Conservation (phyloP, 2,329 filamentous ascomycete genomes). For the Nigrospora sphaerica region DNA sequence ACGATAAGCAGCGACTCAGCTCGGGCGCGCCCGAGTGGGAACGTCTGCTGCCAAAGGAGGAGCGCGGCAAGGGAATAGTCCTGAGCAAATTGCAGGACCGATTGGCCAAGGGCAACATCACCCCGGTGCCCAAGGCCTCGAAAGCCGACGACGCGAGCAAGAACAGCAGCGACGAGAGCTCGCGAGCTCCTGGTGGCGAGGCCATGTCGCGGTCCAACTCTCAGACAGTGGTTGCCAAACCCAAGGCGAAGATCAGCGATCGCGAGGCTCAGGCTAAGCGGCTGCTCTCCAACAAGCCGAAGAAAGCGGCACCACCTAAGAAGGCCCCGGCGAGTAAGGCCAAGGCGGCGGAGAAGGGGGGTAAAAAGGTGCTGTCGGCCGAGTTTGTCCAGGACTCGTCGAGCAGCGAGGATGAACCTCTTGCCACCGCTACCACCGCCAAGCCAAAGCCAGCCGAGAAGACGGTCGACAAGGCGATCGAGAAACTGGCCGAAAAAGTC, state of each 20-base stretch:
- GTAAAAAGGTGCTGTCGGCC: conserved; percentile 43
- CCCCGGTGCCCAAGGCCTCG: conserved; percentile 34
- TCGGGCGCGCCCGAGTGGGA: conserved; percentile 54
- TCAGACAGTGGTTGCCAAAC: conserved; percentile 40
- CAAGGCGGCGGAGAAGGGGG: conserved; percentile 28
- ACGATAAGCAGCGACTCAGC: conserved; percentile 51
- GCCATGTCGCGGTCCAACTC: conserved; percentile 43
- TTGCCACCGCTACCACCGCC: conserved; percentile 28
- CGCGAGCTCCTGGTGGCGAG: conserved; percentile 30
- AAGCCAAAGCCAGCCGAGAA: conserved; percentile 22
- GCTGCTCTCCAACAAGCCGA: conserved; percentile 35
- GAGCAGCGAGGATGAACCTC: conserved; percentile 44
- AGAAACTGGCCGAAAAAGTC: conserved; percentile 9
- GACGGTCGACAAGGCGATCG: conserved; percentile 7
- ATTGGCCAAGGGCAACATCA: conserved; percentile 44
- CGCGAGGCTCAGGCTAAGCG: conserved; percentile 51
- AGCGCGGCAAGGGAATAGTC: conserved; percentile 53
- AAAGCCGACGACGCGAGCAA: conserved; percentile 38
- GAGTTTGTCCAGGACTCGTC: conserved; percentile 51
- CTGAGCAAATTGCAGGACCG: conserved; percentile 55
- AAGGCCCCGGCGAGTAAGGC: conserved; percentile 37
- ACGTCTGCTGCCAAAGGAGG: conserved; percentile 47
- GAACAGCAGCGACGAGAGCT: conserved; percentile 28
- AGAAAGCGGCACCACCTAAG: conserved; percentile 29
- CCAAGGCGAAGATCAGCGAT: conserved; percentile 46